Conservation (phyloP, 1,139 yeast species). For the Suhomyces bokatorum region DNA sequence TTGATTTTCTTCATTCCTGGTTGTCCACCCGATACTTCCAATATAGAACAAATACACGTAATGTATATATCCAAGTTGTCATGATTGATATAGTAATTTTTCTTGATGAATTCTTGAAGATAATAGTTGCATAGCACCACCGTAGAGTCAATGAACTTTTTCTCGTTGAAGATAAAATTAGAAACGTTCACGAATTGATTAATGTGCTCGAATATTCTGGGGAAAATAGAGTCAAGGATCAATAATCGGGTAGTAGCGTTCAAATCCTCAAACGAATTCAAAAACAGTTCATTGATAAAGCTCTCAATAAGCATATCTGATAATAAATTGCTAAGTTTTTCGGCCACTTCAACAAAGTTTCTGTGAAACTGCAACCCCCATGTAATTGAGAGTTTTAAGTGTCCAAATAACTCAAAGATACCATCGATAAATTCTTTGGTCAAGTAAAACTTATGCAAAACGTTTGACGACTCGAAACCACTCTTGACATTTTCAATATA, state of each 20-base stretch:
- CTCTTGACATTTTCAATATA: slow-evolving; percentile 32
- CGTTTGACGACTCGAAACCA: slow-evolving; percentile 29
- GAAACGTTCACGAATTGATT: slow-evolving; percentile 37
- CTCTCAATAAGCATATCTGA: slow-evolving; percentile 37
- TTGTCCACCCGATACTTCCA: slow-evolving; percentile 26
- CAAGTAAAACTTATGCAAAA: slow-evolving; percentile 26
- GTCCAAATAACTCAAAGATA: slow-evolving; percentile 39
- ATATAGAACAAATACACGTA: slow-evolving; percentile 32
- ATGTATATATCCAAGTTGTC: slow-evolving; percentile 30
- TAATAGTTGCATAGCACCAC: slow-evolving; percentile 25
- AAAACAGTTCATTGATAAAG: slow-evolving; percentile 21
- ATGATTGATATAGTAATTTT: slow-evolving; percentile 25
- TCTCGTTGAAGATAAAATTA: slow-evolving; percentile 39
- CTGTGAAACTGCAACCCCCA: slow-evolving; percentile 25
- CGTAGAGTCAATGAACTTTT: slow-evolving; percentile 31
- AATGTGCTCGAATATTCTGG: slow-evolving; percentile 38
- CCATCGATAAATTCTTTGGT: slow-evolving; percentile 43
- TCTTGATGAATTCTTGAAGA: slow-evolving; percentile 20
- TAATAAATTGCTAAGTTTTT: slow-evolving; percentile 27
- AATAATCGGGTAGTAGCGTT: slow-evolving; percentile 29
- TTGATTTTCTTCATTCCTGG: slow-evolving; percentile 21
- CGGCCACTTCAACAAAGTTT: slow-evolving; percentile 25
- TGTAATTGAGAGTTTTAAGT: slow-evolving; percentile 29
- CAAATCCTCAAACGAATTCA: slow-evolving; percentile 21
- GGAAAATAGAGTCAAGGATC: slow-evolving; percentile 38